phyloP scores from a whole-genome alignment of 2,329 filamentous ascomycete species.

The Talaromyces funiculosus region DNA sequence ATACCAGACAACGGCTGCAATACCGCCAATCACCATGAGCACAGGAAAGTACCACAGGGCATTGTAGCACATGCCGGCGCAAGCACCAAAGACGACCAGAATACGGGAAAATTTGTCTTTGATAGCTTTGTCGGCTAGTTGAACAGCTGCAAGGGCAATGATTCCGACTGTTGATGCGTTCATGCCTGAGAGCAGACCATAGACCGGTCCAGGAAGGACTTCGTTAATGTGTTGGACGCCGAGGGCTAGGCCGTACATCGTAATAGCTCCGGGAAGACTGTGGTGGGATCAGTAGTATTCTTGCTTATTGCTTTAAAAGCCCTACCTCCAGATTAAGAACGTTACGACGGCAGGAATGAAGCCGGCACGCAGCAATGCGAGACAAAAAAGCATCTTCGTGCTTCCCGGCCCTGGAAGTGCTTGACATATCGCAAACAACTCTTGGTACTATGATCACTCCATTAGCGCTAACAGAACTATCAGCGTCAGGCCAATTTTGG shows the following conservation, averaged over 20 bases:
- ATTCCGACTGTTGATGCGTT: conserved; percentile 69
- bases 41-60: conserved; percentile 70
- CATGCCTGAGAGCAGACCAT: conserved; percentile 64
- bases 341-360: conserved; percentile 52
- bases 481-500: background rate
- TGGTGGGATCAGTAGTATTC: background rate
- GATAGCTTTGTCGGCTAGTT: conserved; percentile 63
- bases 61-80: conserved; percentile 64
- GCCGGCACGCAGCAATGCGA: conserved; percentile 59
- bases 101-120: conserved; percentile 58
- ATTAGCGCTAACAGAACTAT: background rate
- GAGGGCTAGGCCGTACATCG: conserved; percentile 62
- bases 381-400: conserved; percentile 67
- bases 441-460: conserved; percentile 53
- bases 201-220: conserved; percentile 56
- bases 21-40: conserved; percentile 54
- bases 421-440: conserved; percentile 65
- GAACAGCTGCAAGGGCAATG: conserved; percentile 63
- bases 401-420: conserved; percentile 62
- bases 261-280: conserved; percentile 63
- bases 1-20: conserved; percentile 53
- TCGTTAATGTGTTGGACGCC: conserved; percentile 58
- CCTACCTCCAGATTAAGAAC: conserved; percentile 60
- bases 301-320: background rate
- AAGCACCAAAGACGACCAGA: conserved; percentile 58